These are phyloP conservation scores for Solanum chmielewskii DNA, from an alignment of 257 asterid species.

Conservation along the genomic window DNA sequence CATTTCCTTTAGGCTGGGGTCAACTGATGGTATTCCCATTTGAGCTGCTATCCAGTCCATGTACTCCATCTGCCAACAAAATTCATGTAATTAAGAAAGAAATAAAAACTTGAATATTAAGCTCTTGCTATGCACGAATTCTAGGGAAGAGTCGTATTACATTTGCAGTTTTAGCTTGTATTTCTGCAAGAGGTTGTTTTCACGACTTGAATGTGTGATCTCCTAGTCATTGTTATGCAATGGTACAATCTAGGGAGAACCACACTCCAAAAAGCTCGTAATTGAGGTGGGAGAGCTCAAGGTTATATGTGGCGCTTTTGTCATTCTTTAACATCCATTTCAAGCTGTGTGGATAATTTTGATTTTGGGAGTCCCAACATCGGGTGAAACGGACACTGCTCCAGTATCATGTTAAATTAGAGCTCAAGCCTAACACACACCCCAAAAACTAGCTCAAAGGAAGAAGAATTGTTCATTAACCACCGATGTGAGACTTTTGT, in stretches of 20 bases:
- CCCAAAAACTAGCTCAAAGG: no score
- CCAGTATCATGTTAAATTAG: no score
- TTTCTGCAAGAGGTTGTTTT: background rate
- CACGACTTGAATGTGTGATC: no score
- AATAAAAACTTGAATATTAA: background rate
- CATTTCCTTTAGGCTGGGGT: background rate
- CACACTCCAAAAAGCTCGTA: background rate
- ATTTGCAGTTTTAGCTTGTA: background rate
- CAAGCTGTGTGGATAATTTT: no score
- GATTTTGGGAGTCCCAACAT: no score
- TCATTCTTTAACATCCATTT: no score
- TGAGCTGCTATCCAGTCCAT: conserved; percentile 41
- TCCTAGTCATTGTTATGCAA: no score
- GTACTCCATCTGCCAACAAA: conserved; percentile 30
- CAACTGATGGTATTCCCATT: conserved; percentile 25
- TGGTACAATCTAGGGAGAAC: background rate
- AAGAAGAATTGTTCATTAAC: no score
- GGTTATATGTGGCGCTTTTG: background rate
- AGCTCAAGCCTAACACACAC: rapidly evolving
- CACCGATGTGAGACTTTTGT: no score
- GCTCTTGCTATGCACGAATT: background rate
- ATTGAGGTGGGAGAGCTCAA: background rate
- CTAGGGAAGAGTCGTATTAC: background rate
- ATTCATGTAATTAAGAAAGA: background rate
- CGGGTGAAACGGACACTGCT: no score